Percentiles rank a stretch among this genome's conserved stretches.
Conservation (phyloP, 495 filamentous ascomycete genomes). For the Xylaria flabelliformis region DNA sequence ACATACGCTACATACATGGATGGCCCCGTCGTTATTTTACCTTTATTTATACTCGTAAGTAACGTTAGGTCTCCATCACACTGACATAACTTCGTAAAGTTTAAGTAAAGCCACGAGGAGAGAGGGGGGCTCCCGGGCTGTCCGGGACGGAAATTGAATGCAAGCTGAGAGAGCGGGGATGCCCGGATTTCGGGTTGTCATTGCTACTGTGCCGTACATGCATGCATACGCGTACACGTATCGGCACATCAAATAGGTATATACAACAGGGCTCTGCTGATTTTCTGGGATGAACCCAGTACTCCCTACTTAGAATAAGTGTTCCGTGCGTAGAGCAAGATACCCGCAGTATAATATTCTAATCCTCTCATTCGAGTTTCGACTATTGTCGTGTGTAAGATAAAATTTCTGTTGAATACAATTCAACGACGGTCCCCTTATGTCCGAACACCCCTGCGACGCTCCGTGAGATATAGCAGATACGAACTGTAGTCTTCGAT, state of each 20-base stretch:
- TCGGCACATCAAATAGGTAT: not conserved
- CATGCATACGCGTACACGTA: slow-evolving; percentile 16
- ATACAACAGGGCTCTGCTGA: not conserved
- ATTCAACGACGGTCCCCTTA: not conserved
- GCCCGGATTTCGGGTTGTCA: no score
- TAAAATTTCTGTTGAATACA: not conserved
- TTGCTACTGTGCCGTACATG: not conserved
- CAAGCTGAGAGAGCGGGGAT: no score
- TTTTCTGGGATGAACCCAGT: not conserved
- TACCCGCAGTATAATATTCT: not conserved
- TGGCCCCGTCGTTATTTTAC: not conserved
- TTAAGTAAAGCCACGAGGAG: not conserved
- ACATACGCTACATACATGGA: not conserved
- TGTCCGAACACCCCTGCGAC: not conserved
- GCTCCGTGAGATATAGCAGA: not conserved
- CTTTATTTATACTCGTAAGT: not conserved
- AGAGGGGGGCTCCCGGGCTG: not conserved
- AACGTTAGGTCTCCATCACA: not conserved
- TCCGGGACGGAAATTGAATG: not conserved
- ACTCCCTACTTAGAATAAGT: not conserved
- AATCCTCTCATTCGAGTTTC: not conserved
- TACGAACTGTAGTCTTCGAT: not conserved
- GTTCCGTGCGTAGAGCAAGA: not conserved
- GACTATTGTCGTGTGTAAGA: not conserved
- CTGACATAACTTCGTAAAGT: not conserved